These are phyloP conservation scores for Peronosclerospora sorghi DNA, from an alignment of 352 stramenopile genomes.

Conservation along the genomic window DNA sequence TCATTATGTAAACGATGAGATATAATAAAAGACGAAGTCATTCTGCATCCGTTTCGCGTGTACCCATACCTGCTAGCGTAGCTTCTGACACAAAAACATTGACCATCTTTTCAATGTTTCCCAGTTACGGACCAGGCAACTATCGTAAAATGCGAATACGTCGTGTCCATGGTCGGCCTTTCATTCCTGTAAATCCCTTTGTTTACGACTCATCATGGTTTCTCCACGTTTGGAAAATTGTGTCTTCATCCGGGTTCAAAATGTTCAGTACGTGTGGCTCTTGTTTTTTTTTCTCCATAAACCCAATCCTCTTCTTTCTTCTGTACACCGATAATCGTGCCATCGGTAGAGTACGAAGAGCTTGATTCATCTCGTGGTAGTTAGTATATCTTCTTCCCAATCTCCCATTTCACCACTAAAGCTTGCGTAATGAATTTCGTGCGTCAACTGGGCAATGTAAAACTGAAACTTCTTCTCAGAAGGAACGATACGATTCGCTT, in stretches of 20 bases:
- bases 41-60: not conserved
- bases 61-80: not conserved
- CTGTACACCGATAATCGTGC: not conserved
- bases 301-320: too few relatives aligned
- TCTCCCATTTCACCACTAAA: not conserved
- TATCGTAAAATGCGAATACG: slow-evolving; percentile 10
- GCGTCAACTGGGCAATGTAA: not conserved
- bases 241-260: slow-evolving; percentile 13
- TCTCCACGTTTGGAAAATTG: slow-evolving; percentile 5
- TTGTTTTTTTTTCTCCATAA: not conserved
- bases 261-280: slow-evolving; percentile 10
- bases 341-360: not conserved
- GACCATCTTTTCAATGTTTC: not conserved
- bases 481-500: slow-evolving; percentile 5
- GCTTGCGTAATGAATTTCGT: not conserved
- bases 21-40: not conserved
- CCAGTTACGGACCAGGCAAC: slow-evolving; percentile 5
- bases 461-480: slow-evolving; percentile 12
- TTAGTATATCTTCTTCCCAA: too few relatives aligned
- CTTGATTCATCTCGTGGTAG: not conserved
- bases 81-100: not conserved
- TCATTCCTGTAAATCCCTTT: slow-evolving; percentile 8
- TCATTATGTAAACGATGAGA: not conserved
- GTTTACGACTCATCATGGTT: too few relatives aligned
- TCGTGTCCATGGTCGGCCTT: slow-evolving; percentile 2